These are phyloP conservation scores for Xanthoconium stramineum DNA, from an alignment of 768 basidiomycete genomes.

Conservation along the genomic window DNA sequence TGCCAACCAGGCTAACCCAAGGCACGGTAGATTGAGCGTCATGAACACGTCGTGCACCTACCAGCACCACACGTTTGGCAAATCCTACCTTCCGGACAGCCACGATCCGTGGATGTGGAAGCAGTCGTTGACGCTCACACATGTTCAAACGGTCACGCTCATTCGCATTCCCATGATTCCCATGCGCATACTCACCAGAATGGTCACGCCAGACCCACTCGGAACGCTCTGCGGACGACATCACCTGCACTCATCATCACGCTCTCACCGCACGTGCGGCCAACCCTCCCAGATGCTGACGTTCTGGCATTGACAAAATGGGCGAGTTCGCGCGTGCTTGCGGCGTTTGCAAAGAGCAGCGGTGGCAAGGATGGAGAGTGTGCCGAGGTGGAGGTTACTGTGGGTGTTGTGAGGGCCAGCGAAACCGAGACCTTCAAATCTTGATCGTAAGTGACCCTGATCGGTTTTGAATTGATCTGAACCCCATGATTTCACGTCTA, in stretches of 20 bases:
- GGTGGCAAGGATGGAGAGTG: slow-evolving; percentile 26
- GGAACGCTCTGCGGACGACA: slow-evolving; percentile 1
- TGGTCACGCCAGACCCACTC: slow-evolving; percentile 6
- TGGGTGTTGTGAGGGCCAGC: slow-evolving; percentile 66
- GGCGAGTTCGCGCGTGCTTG: slow-evolving; percentile 67
- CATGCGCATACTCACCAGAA: not conserved
- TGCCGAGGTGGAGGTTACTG: slow-evolving; percentile 62
- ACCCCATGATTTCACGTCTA: not conserved
- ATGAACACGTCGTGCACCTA: slow-evolving; percentile 79
- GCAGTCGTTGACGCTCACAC: not conserved
- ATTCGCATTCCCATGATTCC: slow-evolving; percentile 9
- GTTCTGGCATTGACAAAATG: slow-evolving; percentile 70
- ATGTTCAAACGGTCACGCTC: slow-evolving; percentile 9
- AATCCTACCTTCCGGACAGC: slow-evolving; percentile 48
- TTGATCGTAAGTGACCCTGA: slow-evolving; percentile 10
- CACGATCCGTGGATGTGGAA: slow-evolving; percentile 7
- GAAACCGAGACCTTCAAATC: not conserved
- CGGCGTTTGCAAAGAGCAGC: slow-evolving; percentile 43
- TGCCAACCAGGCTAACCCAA: not conserved
- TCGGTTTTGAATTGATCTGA: not conserved
- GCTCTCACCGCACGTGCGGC: slow-evolving; percentile 71
- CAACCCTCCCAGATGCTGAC: slow-evolving; percentile 65
- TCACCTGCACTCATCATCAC: slow-evolving; percentile 65
- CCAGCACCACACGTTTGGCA: slow-evolving; percentile 90
- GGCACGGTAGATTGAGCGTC: slow-evolving; percentile 66